Percentiles rank a stretch among this genome's conserved stretches.
Evolutionary conservation across 345 rosid genomes (phyloP).

Genomic region (Dimocarpus longan): DNA sequence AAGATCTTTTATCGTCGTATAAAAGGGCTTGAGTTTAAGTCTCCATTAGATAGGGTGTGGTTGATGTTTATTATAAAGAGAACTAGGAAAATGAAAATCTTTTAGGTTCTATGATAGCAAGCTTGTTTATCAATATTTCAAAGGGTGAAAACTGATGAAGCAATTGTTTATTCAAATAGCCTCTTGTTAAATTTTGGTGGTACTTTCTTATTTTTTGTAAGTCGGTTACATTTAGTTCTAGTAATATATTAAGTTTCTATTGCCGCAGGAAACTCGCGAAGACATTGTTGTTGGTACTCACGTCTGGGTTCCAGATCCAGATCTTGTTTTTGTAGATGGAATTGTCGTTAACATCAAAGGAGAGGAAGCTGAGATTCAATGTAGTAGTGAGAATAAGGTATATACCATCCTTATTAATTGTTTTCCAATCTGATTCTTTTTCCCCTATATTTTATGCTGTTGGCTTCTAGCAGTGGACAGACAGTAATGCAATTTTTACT

Average conservation of each 20-base stretch:
- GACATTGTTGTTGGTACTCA: slow-evolving; percentile 60
- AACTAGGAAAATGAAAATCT: neutral
- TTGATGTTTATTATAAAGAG: neutral
- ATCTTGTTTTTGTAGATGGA: slow-evolving; percentile 74
- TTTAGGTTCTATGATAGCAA: neutral
- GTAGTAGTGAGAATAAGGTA: slow-evolving; percentile 53
- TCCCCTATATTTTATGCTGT: slow-evolving; percentile 1
- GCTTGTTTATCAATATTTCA: neutral
- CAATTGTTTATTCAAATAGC: neutral
- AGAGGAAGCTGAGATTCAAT: slow-evolving; percentile 63
- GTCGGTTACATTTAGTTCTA: slow-evolving; percentile 2
- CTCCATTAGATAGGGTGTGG: neutral
- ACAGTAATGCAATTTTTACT: slow-evolving; percentile 35
- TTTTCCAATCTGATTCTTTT: neutral
- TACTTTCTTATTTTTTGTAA: neutral
- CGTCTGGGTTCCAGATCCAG: slow-evolving; percentile 76
- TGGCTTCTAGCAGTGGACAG: slow-evolving; percentile 35
- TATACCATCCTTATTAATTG: slow-evolving; percentile 1
- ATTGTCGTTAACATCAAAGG: slow-evolving; percentile 51
- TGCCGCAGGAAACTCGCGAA: slow-evolving; percentile 39
- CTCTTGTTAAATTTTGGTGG: neutral
- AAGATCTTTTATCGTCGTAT: neutral
- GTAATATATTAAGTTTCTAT: slow-evolving; percentile 15
- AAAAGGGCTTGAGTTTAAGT: neutral
- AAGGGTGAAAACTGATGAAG: neutral